Evolutionary conservation across 306 rosid genomes (phyloP).

Genomic region (Quercus engelmannii): DNA sequence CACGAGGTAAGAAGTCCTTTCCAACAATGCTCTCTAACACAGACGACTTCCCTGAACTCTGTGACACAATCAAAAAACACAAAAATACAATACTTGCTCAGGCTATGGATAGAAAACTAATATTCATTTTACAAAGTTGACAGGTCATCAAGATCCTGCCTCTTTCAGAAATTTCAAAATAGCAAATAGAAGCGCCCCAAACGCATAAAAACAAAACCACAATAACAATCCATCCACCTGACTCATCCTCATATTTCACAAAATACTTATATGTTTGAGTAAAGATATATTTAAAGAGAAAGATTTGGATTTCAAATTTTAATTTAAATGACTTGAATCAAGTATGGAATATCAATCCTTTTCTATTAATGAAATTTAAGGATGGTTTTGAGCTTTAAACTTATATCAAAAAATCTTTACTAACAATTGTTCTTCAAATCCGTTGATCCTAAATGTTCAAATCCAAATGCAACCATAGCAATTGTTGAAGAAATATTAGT

Average conservation of each 20-base stretch:
- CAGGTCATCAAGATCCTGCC: not conserved
- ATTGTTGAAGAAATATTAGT: not conserved
- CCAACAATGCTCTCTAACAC: slow-evolving; percentile 90
- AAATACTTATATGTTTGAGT: not conserved
- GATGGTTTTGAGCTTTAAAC: too few species aligned
- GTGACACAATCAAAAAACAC: slow-evolving; percentile 21
- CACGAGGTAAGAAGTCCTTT: slow-evolving; percentile 97
- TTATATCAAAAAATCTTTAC: too few species aligned
- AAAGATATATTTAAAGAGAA: too few species aligned
- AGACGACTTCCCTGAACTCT: slow-evolving; percentile 96
- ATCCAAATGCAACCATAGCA: too few species aligned
- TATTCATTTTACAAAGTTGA: not conserved
- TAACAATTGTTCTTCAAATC: too few species aligned
- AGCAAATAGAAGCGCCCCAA: not conserved
- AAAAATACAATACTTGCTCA: slow-evolving; percentile 2
- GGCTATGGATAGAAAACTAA: not conserved
- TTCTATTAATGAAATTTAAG: too few species aligned
- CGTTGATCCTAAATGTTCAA: too few species aligned
- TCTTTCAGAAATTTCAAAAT: not conserved
- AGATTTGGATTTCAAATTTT: too few species aligned
- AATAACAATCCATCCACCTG: not conserved
- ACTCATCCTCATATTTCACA: not conserved
- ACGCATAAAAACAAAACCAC: not conserved
- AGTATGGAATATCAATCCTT: too few species aligned
- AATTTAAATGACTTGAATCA: too few species aligned